Percentiles rank a stretch among this genome's conserved stretches.
Conservation (phyloP, 2,329 filamentous ascomycete species). For the Aspergillus carbonarius region DNA sequence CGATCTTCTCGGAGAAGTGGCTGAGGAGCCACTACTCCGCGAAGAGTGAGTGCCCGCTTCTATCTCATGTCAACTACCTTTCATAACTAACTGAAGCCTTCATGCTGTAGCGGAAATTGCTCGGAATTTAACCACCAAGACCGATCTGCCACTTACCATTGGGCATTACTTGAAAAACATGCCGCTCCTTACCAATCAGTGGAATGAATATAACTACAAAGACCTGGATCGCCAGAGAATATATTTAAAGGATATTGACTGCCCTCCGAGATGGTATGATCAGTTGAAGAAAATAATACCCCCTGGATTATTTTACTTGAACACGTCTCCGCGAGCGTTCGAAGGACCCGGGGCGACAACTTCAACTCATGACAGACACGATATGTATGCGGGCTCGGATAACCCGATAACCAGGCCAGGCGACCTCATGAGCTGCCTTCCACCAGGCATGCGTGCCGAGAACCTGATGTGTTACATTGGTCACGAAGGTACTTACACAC, state of each 20-base stretch:
- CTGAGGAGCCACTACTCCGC: conserved; percentile 74
- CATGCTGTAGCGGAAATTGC: conserved; percentile 69
- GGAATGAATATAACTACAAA: conserved; percentile 70
- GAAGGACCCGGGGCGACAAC: conserved; percentile 56
- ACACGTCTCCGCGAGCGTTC: conserved; percentile 67
- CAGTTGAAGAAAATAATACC: conserved; percentile 77
- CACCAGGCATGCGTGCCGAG: conserved; percentile 81
- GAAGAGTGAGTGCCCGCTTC: conserved; percentile 60
- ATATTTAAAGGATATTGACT: conserved; percentile 97
- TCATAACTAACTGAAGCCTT: conserved; percentile 17
- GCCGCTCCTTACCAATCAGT: conserved; percentile 79
- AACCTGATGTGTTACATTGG: conserved; percentile 99
- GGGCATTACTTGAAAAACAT: conserved; percentile 89
- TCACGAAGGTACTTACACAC: conserved; percentile 95
- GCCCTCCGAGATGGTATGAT: conserved; percentile 80
- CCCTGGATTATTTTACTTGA: conserved; percentile 82
- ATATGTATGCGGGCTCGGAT: conserved; percentile 47
- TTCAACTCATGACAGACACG: conserved; percentile 41
- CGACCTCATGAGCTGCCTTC: conserved; percentile 92
- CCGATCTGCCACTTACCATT: conserved; percentile 78
- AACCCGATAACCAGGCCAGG: conserved; percentile 70
- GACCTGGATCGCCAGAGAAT: conserved; percentile 80
- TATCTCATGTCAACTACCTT: not conserved
- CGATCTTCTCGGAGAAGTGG: conserved; percentile 79
- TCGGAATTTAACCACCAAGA: conserved; percentile 71